These are phyloP conservation scores for Moelleriella libera DNA, from an alignment of 2,329 filamentous ascomycete species.

Conservation along the genomic window DNA sequence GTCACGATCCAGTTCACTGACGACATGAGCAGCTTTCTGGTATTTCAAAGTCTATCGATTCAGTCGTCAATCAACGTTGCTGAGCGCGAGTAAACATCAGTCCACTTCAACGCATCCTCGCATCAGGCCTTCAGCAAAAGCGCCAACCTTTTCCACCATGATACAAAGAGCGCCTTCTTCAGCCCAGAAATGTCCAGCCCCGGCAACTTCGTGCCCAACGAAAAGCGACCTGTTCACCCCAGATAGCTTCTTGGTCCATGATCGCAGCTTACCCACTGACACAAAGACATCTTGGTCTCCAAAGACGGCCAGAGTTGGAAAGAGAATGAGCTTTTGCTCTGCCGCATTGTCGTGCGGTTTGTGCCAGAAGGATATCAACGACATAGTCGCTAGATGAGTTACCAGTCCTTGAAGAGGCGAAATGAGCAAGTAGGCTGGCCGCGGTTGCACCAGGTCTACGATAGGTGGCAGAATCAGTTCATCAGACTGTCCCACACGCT, in stretches of 20 bases:
- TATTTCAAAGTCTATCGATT: too few species aligned
- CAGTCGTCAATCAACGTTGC: too few species aligned
- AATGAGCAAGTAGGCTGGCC: constrained; percentile 46
- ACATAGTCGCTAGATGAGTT: constrained; percentile 48
- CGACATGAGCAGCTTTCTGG: too few species aligned
- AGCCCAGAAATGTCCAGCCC: constrained; percentile 50
- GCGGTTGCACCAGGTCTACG: constrained; percentile 19
- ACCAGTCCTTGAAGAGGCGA: constrained; percentile 51
- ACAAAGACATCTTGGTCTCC: constrained; percentile 67
- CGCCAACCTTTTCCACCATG: constrained; percentile 12
- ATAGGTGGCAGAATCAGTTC: not conserved
- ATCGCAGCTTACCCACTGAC: constrained; percentile 44
- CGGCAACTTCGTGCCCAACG: constrained; percentile 29
- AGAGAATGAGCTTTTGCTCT: constrained; percentile 40
- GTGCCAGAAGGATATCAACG: constrained; percentile 25
- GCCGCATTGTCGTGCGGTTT: constrained; percentile 16
- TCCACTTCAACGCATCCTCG: not conserved
- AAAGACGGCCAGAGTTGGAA: constrained; percentile 56
- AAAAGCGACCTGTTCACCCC: constrained; percentile 29
- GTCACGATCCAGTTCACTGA: too few species aligned
- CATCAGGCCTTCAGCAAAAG: constrained; percentile 11
- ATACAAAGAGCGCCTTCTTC: constrained; percentile 32
- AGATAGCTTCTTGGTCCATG: constrained; percentile 48
- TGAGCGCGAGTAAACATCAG: not conserved
- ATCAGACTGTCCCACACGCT: not conserved